A percentile compares a stretch with the other conserved stretches of the same genome.
Evolutionary conservation across 169 alveolate species (phyloP).

Genomic region (Pseudocohnilembus persalinus): DNA sequence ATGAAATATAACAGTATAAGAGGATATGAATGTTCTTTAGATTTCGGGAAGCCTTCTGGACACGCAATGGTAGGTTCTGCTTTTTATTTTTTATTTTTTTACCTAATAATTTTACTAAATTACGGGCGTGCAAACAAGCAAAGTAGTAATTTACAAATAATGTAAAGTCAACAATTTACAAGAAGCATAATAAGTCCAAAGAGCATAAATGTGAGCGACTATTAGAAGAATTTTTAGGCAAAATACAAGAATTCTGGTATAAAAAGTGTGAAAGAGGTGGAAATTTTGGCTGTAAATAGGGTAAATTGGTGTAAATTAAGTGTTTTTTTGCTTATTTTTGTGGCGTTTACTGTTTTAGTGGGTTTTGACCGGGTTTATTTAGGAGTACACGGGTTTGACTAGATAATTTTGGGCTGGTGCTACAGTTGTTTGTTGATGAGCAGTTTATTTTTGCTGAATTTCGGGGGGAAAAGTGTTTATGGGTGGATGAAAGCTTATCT

Average conservation of each 20-base stretch:
- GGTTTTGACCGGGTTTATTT: background rate
- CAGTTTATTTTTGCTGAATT: no score
- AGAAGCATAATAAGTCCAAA: no score
- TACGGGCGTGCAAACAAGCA: background rate
- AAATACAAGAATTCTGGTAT: no score
- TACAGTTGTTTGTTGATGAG: background rate
- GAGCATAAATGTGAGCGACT: no score
- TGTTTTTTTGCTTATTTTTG: background rate
- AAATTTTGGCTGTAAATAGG: no score
- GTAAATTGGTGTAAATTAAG: no score
- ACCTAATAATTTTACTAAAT: no score
- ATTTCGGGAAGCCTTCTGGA: background rate
- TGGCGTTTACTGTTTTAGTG: background rate
- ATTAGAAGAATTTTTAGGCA: no score
- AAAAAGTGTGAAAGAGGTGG: no score
- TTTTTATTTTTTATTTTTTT: no score
- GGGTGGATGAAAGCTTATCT: background rate
- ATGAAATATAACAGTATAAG: background rate
- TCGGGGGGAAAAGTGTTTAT: background rate
- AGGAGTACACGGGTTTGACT: background rate
- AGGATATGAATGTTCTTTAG: background rate
- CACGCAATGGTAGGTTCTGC: background rate
- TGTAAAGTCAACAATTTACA: no score
- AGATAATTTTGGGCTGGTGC: background rate
- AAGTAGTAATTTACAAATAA: no score